A percentile compares a stretch with the other conserved stretches of the same genome.
These are phyloP conservation scores for Boletales sp. DNA, from an alignment of 768 basidiomycete genomes.

Conservation along the genomic window DNA sequence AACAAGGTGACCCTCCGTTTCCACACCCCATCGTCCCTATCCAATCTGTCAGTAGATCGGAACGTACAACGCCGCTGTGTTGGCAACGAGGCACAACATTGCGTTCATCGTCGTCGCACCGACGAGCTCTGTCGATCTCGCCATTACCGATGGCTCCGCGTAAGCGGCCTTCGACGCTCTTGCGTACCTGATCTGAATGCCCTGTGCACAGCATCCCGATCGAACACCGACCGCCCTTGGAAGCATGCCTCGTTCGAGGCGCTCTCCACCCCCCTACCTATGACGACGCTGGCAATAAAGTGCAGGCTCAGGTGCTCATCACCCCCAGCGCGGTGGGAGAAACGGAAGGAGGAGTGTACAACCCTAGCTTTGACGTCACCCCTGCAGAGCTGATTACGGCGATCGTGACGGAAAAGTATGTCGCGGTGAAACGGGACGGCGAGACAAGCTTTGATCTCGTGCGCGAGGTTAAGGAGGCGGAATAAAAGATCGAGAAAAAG, in stretches of 20 bases:
- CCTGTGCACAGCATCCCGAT: conserved; percentile 69
- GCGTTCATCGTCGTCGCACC: conserved; percentile 95
- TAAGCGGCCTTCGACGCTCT: conserved; percentile 19
- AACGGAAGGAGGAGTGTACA: conserved; percentile 52
- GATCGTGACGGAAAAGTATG: conserved; percentile 93
- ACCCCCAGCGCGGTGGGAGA: conserved; percentile 58
- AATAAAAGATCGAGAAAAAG: background rate
- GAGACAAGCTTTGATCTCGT: conserved; percentile 60
- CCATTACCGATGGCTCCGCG: conserved; percentile 65
- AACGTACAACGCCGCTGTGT: conserved; percentile 93
- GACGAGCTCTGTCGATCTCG: conserved; percentile 86
- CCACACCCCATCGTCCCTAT: background rate
- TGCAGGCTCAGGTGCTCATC: conserved; percentile 79
- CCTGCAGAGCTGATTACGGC: conserved; percentile 92
- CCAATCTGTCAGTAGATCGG: conserved; percentile 51
- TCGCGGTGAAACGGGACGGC: conserved; percentile 68
- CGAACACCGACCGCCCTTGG: conserved; percentile 83
- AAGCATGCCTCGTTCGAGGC: conserved; percentile 87
- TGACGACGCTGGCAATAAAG: conserved; percentile 40
- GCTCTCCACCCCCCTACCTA: conserved; percentile 55
- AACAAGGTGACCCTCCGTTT: conserved; percentile 63
- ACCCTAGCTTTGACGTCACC: conserved; percentile 96
- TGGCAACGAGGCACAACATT: conserved; percentile 82
- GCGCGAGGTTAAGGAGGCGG: conserved; percentile 20
- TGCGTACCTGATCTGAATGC: no score